These are phyloP conservation scores for Globisporangium orthogonon DNA, from an alignment of 352 stramenopile genomes.

Conservation along the genomic window DNA sequence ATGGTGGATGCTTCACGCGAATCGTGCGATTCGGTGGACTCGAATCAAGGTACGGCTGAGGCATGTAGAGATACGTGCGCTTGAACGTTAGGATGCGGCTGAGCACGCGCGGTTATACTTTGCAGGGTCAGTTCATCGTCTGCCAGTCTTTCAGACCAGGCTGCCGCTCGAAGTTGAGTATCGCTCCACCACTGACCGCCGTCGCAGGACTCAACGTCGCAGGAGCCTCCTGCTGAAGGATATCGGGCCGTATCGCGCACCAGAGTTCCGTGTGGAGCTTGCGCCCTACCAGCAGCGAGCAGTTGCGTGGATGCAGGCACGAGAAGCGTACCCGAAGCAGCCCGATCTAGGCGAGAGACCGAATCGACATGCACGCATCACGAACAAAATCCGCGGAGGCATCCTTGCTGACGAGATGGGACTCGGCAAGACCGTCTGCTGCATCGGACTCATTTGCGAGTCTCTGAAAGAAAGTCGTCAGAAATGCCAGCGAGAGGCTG, in stretches of 20 bases:
- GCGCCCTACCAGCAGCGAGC: conserved; percentile 81
- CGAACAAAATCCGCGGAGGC: conserved; percentile 52
- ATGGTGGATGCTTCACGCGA: conserved; percentile 6
- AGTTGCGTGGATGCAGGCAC: conserved; percentile 85
- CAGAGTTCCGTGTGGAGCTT: conserved; percentile 55
- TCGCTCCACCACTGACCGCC: conserved; percentile 44
- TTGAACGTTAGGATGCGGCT: neutral
- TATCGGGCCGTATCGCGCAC: conserved; percentile 33
- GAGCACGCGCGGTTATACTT: neutral
- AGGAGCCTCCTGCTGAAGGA: conserved; percentile 28
- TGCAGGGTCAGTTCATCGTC: neutral
- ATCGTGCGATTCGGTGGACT: conserved; percentile 8
- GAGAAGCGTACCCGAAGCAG: conserved; percentile 23
- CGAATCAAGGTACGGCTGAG: conserved; percentile 1
- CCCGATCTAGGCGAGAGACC: conserved; percentile 8
- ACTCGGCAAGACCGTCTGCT: conserved; percentile 88
- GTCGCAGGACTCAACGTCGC: conserved; percentile 21
- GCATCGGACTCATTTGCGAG: conserved; percentile 71
- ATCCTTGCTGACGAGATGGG: conserved; percentile 89
- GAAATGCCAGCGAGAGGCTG: conserved; percentile 13
- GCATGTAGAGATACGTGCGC: neutral
- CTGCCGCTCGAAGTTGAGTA: conserved; percentile 58
- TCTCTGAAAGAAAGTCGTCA: conserved; percentile 42
- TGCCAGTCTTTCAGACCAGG: conserved; percentile 40
- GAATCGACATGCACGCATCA: conserved; percentile 20